Conservation (phyloP, 306 rosid species). For the Rosa multiflora region DNA sequence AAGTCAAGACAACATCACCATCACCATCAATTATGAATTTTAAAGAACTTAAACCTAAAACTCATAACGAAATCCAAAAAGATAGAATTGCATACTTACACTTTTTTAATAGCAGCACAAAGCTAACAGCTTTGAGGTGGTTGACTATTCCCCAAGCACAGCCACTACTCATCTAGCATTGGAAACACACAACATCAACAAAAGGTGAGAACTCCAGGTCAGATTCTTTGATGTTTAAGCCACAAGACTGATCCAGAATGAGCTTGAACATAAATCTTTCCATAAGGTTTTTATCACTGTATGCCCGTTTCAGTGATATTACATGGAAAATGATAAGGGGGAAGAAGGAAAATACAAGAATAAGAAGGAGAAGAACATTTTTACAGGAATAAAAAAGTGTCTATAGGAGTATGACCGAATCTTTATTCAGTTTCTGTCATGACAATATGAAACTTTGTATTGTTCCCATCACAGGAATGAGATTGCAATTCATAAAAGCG, state of each 20-base stretch:
- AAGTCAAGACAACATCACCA: no score
- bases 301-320: constrained; percentile 13
- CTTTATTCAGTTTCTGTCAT: not conserved
- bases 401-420: not conserved
- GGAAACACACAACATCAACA: no score
- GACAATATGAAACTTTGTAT: not conserved
- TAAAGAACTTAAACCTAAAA: no score
- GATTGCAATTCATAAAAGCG: not conserved
- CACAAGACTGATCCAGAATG: constrained; percentile 50
- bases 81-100: no score
- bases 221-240: constrained; percentile 54
- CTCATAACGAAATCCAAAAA: no score
- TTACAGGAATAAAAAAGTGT: not conserved
- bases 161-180: no score
- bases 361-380: not conserved
- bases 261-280: constrained; percentile 81
- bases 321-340: not conserved
- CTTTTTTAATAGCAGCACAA: no score
- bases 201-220: constrained; percentile 62
- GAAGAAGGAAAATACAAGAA: not conserved
- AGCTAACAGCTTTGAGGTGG: no score
- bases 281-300: constrained; percentile 41
- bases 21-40: no score
- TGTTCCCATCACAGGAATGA: not conserved
- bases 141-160: no score